Base-by-base conservation (phyloP, 2,329 filamentous ascomycete species). In the Penicillium sp. region DNA sequence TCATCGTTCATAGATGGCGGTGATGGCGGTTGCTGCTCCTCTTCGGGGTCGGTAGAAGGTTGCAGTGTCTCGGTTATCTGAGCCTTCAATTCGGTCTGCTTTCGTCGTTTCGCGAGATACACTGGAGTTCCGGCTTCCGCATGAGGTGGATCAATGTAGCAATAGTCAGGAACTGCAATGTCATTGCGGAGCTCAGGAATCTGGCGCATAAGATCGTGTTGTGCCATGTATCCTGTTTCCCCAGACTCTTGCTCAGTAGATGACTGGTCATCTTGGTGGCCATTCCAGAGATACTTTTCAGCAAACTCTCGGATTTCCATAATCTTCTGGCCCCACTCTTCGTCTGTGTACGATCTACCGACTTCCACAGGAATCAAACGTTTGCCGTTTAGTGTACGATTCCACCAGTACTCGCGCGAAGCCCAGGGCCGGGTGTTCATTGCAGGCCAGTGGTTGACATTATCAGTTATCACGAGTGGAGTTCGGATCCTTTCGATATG, bases 311-410 rank as follows among this genome's bases (percentile, higher is more conserved):
- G 76, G 66, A 98, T 96, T 0, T 84, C 79, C 49, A 96, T 83
- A 26, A 98, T 86, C 54, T 86, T 84, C 73, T 98, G 93, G 0
- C 87, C 87, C 93, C 93, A 97, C 22, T 82, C 88, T 21, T 85
- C 83, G 61, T 96, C 91, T 1, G 91, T 93, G 69, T 98, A 99
- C 68, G 89, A 95, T 47, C 90, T 81, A 0, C 95, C 93, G 2
- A 95, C 74, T 72, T 98, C 93, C 3, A 97, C 84, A 0, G 93
- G 93, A 0, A 98, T 90, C 0, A 96, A 82, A 11, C 95, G 83
- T 31, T 87, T 81, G 0, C 95, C 95, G 3, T 80, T 83, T 35
- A 96, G 85, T 0, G 93, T 97, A 54, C 80, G 82, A 11, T 84
- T 81, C 11, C 91, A 79, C 55, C 96, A 85, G 72, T 97, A 96